A percentile compares a stretch with the other conserved stretches of the same genome.
phyloP scores from a whole-genome alignment of 305 asterid species.

The Solanum aculeatissimum region DNA sequence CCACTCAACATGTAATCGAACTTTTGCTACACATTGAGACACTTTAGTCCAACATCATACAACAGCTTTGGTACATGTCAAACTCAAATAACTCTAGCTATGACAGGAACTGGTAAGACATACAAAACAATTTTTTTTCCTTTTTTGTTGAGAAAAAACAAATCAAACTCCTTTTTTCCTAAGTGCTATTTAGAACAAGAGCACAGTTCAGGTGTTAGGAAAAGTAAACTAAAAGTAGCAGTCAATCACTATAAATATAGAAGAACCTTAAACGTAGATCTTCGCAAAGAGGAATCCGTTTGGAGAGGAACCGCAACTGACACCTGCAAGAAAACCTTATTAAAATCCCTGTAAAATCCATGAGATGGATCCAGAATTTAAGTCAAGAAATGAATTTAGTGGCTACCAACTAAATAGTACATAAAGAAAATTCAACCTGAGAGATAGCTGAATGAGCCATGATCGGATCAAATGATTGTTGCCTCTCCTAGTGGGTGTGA shows the following conservation, averaged over 20 bases:
- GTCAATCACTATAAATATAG: background rate
- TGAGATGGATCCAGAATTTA: background rate
- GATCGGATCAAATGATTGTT: background rate
- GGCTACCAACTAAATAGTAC: background rate
- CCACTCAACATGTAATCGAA: background rate
- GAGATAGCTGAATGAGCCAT: constrained; percentile 50
- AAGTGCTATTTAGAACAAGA: background rate
- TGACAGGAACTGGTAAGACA: background rate
- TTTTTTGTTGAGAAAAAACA: background rate
- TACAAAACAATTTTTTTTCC: background rate
- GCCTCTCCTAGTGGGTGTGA: background rate
- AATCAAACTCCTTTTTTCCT: background rate
- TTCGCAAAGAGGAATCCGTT: constrained; percentile 27
- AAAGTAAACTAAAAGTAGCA: background rate
- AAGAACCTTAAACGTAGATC: constrained; percentile 40
- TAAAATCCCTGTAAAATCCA: background rate
- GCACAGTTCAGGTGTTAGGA: background rate
- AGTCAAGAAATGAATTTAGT: background rate
- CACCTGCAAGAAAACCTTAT: constrained; percentile 22
- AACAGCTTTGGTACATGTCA: background rate
- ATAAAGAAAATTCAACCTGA: constrained; percentile 20
- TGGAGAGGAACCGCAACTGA: constrained; percentile 32
- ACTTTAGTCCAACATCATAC: background rate
- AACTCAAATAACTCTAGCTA: background rate
- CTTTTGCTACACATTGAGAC: background rate